phyloP scores from a whole-genome alignment of 345 rosid species.

The Eucalyptus shirleyi region DNA sequence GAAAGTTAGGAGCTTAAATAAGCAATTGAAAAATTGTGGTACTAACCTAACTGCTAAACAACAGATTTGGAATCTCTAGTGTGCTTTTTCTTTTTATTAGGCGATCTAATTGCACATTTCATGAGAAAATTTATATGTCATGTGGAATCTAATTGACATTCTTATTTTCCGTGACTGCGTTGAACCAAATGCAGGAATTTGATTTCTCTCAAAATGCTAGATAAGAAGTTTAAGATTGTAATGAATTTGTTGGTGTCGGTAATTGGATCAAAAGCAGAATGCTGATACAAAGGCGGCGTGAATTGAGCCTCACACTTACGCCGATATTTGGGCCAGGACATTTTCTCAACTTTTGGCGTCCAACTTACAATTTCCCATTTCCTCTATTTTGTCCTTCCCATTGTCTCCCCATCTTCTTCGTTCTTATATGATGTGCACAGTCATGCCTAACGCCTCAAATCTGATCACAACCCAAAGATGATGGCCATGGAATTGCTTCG shows the following conservation, averaged over 20 bases:
- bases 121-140: neutral
- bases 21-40: neutral
- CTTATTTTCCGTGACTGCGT: neutral
- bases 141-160: neutral
- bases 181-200: neutral
- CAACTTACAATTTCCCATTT: no score
- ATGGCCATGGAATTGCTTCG: no score
- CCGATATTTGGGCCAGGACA: fast-evolving
- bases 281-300: neutral
- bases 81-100: neutral
- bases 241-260: neutral
- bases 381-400: no score
- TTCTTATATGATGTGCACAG: no score
- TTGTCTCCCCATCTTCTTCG: neutral
- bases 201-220: no score
- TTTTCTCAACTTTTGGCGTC: no score
- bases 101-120: neutral
- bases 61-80: neutral
- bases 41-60: fast-evolving
- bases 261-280: no score
- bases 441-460: no score
- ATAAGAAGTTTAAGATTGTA: neutral
- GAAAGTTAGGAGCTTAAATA: neutral
- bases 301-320: neutral
- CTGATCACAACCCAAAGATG: no score